Conservation (phyloP, 495 filamentous ascomycete species). For the Neurospora pannonica region DNA sequence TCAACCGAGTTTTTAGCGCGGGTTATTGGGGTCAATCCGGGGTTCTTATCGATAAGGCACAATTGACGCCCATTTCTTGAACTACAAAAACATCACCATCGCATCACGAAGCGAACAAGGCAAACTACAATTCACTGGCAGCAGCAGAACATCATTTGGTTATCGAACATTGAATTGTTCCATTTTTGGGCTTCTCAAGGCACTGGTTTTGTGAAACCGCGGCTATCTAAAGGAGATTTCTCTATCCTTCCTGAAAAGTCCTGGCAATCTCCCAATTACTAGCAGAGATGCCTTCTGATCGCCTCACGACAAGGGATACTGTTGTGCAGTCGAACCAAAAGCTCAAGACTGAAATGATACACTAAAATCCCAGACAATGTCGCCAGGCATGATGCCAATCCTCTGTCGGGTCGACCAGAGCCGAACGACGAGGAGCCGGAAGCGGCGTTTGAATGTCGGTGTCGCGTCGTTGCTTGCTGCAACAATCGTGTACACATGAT, state of each 20-base stretch:
- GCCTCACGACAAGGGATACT: background rate
- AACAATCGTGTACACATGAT: background rate
- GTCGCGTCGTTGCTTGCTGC: background rate
- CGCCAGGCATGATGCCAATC: background rate
- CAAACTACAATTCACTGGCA: background rate
- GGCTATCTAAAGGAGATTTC: background rate
- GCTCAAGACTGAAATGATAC: background rate
- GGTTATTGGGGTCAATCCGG: slow-evolving; percentile 9
- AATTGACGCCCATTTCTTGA: background rate
- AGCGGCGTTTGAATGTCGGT: background rate
- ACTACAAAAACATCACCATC: background rate
- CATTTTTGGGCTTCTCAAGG: background rate
- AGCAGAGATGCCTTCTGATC: background rate
- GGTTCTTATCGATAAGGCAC: slow-evolving; percentile 28
- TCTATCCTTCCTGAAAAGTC: background rate
- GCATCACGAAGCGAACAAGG: background rate
- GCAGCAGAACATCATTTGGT: background rate
- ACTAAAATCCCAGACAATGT: background rate
- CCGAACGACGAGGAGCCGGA: background rate
- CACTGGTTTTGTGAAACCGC: background rate
- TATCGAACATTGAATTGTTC: background rate
- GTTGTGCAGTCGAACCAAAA: background rate
- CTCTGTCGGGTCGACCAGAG: background rate
- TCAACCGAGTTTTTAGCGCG: slow-evolving; percentile 19
- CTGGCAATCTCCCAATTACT: background rate